Percentiles rank a stretch among this genome's conserved stretches.
These are phyloP conservation scores for Serendipita sp. DNA, from an alignment of 768 basidiomycete genomes.

Conservation along the genomic window DNA sequence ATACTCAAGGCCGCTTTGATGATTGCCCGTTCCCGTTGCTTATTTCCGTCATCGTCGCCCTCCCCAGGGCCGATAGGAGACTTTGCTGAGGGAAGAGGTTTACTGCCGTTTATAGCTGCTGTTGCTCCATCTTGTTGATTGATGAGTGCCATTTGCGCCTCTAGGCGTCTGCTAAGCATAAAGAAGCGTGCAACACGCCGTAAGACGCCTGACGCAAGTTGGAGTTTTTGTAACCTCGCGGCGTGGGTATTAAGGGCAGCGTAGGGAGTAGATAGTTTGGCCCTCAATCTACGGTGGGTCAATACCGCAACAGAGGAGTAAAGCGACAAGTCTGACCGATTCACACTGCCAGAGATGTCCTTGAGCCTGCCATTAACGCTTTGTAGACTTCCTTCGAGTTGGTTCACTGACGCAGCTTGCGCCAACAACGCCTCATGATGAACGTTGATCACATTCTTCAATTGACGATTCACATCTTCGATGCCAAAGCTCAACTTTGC, in stretches of 20 bases:
- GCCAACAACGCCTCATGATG: constrained; percentile 73
- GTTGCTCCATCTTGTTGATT: constrained; percentile 14
- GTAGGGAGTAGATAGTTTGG: constrained; percentile 76
- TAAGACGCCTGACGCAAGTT: constrained; percentile 70
- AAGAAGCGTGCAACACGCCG: constrained; percentile 76
- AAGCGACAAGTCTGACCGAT: constrained; percentile 33
- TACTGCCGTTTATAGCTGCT: neutral
- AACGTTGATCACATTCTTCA: constrained; percentile 64
- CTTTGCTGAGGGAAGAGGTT: constrained; percentile 8
- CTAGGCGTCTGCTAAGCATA: constrained; percentile 63
- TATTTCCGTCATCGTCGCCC: constrained; percentile 55
- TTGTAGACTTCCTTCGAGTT: constrained; percentile 52
- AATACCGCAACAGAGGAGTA: neutral
- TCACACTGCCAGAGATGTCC: constrained; percentile 49
- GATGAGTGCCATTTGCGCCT: constrained; percentile 71
- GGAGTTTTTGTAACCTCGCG: constrained; percentile 55
- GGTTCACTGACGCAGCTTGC: constrained; percentile 59
- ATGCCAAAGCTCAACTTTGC: constrained; percentile 75
- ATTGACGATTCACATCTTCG: constrained; percentile 84
- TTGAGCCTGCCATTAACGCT: constrained; percentile 52
- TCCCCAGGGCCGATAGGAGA: constrained; percentile 15
- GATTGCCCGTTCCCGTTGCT: constrained; percentile 48
- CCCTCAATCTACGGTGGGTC: constrained; percentile 10
- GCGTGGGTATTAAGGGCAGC: constrained; percentile 57
- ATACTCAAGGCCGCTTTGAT: constrained; percentile 91